phyloP scores from a whole-genome alignment of 768 basidiomycete genomes.

The Lentinus tigrinus region DNA sequence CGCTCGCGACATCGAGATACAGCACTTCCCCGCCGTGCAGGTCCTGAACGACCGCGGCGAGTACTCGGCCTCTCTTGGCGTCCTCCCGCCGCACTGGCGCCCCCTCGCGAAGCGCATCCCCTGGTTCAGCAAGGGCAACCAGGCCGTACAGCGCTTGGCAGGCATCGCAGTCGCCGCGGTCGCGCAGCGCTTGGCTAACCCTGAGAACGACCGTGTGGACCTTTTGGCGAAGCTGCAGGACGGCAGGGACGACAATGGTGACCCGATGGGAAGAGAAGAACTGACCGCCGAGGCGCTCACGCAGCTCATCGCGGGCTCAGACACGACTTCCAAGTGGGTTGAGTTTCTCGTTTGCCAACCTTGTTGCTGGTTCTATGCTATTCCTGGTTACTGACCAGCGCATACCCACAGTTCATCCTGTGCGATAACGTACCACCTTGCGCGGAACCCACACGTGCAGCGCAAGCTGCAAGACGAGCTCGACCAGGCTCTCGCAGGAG shows the following conservation, averaged over 20 bases:
- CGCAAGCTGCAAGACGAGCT: conserved; percentile 76
- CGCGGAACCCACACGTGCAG: conserved; percentile 62
- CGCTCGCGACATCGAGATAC: conserved; percentile 40
- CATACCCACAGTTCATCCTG: conserved; percentile 71
- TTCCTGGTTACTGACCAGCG: background rate
- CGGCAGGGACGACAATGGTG: conserved; percentile 77
- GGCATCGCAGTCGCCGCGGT: conserved; percentile 73
- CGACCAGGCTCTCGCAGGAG: conserved; percentile 52
- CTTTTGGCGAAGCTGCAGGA: conserved; percentile 78
- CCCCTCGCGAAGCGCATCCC: conserved; percentile 63
- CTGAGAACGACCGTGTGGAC: conserved; percentile 69
- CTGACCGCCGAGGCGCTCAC: conserved; percentile 88
- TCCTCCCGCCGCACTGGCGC: conserved; percentile 69
- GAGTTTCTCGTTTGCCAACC: background rate
- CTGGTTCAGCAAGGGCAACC: conserved; percentile 70
- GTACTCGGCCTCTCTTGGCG: conserved; percentile 82
- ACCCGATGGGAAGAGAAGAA: conserved; percentile 78
- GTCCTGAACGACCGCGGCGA: conserved; percentile 89
- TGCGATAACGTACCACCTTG: conserved; percentile 85
- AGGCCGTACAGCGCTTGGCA: conserved; percentile 69
- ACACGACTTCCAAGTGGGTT: conserved; percentile 88
- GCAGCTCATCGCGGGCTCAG: conserved; percentile 84
- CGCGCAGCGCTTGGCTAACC: conserved; percentile 60
- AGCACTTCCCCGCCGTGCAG: conserved; percentile 74
- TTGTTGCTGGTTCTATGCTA: background rate